Base-by-base conservation (phyloP, 2,329 filamentous ascomycete species). In the Myotisia sp. region DNA sequence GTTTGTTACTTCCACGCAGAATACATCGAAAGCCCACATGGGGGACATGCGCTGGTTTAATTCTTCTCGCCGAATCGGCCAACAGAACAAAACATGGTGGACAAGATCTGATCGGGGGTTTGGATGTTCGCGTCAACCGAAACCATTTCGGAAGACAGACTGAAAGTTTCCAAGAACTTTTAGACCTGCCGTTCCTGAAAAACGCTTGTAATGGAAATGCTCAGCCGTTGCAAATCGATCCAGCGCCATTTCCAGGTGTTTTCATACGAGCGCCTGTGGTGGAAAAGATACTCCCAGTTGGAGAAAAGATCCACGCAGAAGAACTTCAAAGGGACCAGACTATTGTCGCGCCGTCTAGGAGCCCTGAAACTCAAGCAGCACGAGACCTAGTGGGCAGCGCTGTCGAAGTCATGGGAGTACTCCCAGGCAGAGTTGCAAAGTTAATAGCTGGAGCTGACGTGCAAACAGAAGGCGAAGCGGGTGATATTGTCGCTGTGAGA, bases 211-310 rank as follows among this genome's bases (percentile, higher is more conserved):
- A n/a, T n/a, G n/a, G n/a, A n/a, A n/a, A n/a, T n/a, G n/a, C n/a
- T n/a, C n/a, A n/a, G n/a, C n/a, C n/a, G n/a, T n/a, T n/a, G n/a
- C 23, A 42, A 47, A 43, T 52, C 9, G 46, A 52, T 32, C 29
- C 37, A 2, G 40, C 43, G n/a, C 68, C 71, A 0, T 95, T 92
- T 52, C 73, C 74, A 2, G 83, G 77, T 1, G 79, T 95, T 20
- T 98, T 98, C 56, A 98, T 98, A 48, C 72, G 90, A 6, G 90
- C 90, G 0, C 90, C 90, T 0, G 79, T 95, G 0, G 87, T 98
- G 1, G 86, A 95, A 55, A 78, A 77, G 51, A 61, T 95, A 1
- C 58, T 93, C 17, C 68, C 61, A 4, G 57, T 63, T 22, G 52
- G 54, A 8, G 48, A 60, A 9, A 68, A 67, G 2, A 56, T 67